Evolutionary conservation across 352 stramenopile genomes (phyloP), one percentile per base, ranked within the genome.

Genomic region (Phytophthora hibernalis): DNA sequence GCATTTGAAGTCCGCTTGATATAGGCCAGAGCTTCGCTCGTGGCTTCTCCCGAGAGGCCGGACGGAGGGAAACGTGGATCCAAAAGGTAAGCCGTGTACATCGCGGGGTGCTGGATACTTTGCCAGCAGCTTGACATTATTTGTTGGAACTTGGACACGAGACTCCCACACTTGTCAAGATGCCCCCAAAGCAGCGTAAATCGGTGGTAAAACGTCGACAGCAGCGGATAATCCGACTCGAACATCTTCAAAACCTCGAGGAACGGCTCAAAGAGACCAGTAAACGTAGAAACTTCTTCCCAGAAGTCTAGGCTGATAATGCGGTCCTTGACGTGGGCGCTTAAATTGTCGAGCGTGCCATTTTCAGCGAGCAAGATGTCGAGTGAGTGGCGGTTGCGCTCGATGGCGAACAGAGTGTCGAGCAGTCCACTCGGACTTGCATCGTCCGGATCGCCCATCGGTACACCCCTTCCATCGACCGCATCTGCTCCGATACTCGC

Each of bases 21-120:
- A 61, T 84, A 91, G 42, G 68, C 30, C 26, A 92, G 58, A 21
- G 86, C 80, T 42, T 92, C 81, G 42, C 63, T 82, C 12, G 64
- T 89, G 30, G 80, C 85, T 47, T 92, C 80, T 10, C 74, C 72
- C 24, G 78, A 77, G 8, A 93, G 71, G 21, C 67, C 79, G 31
- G 80, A 80, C 11, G 77, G 62, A 13, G 82, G 67, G 54, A 89
- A 93, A 11, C 85, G 73, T n/a, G 85, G 85, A 62, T 93, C 85
- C n/a, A 91, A 62, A 43, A 92, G 72, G 61, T 89, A 92, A 6
- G 85, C 85, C 28, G 80, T 89, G 73, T 92, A 92, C 68, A 90
- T 89, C 26, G 83, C 83, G 1, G 80, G 85, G 44, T 93, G 83
- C 22, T 82, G 77, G 43, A 92, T 78, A 16, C 44, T 56, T 26